Evolutionary conservation across 176 grass and related monocot species (phyloP).

Genomic region (Cenchrus americanus): DNA sequence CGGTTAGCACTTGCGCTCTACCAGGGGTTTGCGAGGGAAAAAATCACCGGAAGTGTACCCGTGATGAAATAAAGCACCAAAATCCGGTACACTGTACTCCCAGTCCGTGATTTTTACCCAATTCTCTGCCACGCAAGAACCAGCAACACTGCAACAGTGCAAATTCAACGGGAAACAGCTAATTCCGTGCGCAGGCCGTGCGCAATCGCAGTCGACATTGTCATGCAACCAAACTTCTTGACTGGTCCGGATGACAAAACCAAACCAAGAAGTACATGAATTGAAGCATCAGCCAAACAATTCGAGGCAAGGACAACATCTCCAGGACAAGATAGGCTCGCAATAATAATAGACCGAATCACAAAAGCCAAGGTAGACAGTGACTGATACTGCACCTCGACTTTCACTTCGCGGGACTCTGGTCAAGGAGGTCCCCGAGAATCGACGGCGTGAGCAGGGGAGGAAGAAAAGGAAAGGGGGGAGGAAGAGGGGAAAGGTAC

Average conservation of each 20-base stretch:
- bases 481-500: conserved; percentile 4
- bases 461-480: not conserved
- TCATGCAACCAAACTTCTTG: conserved; percentile 7
- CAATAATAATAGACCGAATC: not conserved
- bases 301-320: not conserved
- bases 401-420: not conserved
- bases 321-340: conserved; percentile 1
- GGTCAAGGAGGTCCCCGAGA: not conserved
- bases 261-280: conserved; percentile 16
- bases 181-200: not conserved
- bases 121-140: not conserved
- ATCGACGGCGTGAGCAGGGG: not conserved
- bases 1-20: conserved; percentile 11
- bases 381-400: not conserved
- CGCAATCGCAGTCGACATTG: conserved; percentile 10
- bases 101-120: not conserved
- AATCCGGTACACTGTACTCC: not conserved
- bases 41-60: not conserved
- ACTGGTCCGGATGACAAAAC: not conserved
- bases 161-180: not conserved
- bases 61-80: not conserved
- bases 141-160: not conserved
- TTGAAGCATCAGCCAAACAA: not conserved
- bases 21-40: not conserved
- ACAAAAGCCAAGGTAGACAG: conserved; percentile 5